Evolutionary conservation across 345 rosid genomes (phyloP).

Genomic region (Lumnitzera littorea): DNA sequence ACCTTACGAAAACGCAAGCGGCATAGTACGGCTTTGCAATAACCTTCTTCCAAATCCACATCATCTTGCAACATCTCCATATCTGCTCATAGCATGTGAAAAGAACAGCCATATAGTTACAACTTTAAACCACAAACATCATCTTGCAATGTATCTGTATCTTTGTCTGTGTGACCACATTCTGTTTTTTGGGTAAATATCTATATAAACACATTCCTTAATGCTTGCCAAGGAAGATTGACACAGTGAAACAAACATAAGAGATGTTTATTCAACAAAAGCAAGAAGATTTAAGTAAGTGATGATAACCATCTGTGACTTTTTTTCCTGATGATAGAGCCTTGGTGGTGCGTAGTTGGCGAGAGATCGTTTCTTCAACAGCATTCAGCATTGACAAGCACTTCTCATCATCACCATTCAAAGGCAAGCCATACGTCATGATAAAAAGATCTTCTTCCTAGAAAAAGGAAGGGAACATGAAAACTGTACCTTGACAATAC

Average conservation of each 20-base stretch:
- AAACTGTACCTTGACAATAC: background rate
- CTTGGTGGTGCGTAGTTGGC: constrained; percentile 86
- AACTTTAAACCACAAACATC: background rate
- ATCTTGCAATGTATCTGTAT: too few species aligned
- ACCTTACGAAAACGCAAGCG: constrained; percentile 99
- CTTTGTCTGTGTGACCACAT: too few species aligned
- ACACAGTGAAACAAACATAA: background rate
- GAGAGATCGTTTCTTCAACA: constrained; percentile 81
- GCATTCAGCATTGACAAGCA: constrained; percentile 79
- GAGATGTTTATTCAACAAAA: background rate
- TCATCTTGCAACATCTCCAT: constrained; percentile 73
- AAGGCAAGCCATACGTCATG: constrained; percentile 87
- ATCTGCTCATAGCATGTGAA: constrained; percentile 39
- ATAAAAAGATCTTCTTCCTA: constrained; percentile 96
- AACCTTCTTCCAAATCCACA: constrained; percentile 71
- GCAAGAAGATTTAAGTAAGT: background rate
- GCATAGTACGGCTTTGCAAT: constrained; percentile 83
- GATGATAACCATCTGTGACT: constrained; percentile 49
- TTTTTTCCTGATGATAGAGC: constrained; percentile 55
- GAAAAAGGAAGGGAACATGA: constrained; percentile 11
- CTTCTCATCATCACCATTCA: constrained; percentile 72
- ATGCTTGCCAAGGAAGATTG: background rate
- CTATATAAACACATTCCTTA: background rate
- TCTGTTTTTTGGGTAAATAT: too few species aligned
- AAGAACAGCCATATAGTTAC: constrained; percentile 2